Conservation (phyloP, 495 filamentous ascomycete species). For the Trichoderma orchidacearum region DNA sequence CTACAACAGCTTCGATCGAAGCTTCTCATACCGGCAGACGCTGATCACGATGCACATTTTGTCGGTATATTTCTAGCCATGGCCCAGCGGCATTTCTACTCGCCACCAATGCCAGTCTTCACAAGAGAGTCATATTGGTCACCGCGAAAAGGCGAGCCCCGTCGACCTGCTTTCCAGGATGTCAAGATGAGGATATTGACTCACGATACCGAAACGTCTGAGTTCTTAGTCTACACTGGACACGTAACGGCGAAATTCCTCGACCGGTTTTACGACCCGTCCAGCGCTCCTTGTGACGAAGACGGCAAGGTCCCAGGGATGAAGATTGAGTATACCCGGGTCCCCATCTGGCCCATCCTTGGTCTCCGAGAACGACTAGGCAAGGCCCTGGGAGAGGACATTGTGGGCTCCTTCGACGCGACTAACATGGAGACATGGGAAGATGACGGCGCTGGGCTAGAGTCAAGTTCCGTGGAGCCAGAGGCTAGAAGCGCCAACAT, state of each 20-base stretch:
- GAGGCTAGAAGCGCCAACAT: neutral
- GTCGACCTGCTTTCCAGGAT: conserved; percentile 12
- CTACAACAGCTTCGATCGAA: conserved; percentile 23
- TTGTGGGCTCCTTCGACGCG: conserved; percentile 21
- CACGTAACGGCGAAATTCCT: conserved; percentile 22
- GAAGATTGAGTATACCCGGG: conserved; percentile 19
- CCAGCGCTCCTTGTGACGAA: conserved; percentile 11
- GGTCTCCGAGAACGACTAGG: conserved; percentile 34
- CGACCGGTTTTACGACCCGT: conserved; percentile 21
- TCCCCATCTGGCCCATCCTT: conserved; percentile 29
- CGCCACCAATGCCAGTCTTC: too few species aligned
- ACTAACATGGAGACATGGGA: conserved; percentile 22
- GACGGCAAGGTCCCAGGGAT: conserved; percentile 8
- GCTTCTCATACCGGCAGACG: conserved; percentile 20
- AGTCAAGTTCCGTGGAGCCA: neutral
- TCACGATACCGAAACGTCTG: conserved; percentile 18
- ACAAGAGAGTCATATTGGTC: neutral
- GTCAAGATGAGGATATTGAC: conserved; percentile 26
- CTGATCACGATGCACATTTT: conserved; percentile 28
- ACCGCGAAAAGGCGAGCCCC: neutral
- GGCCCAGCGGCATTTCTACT: conserved; percentile 31
- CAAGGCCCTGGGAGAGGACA: conserved; percentile 25
- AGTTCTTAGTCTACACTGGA: conserved; percentile 30
- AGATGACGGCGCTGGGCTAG: conserved; percentile 6
- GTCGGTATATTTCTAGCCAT: conserved; percentile 27